Conservation (phyloP, 1,284 basidiomycete species). For the Tylopilus sp. region DNA sequence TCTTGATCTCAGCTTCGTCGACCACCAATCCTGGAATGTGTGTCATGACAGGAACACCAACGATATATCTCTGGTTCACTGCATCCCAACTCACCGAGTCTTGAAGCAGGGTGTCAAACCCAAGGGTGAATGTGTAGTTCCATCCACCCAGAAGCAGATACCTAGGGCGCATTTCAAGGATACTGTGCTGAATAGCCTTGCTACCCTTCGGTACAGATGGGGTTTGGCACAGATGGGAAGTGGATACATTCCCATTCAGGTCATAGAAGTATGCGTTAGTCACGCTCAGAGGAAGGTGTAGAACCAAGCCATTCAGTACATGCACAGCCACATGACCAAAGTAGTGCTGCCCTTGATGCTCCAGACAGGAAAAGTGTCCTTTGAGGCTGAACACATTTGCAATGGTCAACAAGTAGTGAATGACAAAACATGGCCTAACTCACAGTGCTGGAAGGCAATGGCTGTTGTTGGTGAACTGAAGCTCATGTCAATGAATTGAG, state of each 20-base stretch:
- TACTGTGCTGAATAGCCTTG: conserved; percentile 60
- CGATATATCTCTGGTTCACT: conserved; percentile 65
- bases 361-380: conserved; percentile 93
- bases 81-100: conserved; percentile 73
- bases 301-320: conserved; percentile 69
- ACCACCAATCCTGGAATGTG: conserved; percentile 81
- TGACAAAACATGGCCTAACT: conserved; percentile 2
- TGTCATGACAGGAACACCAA: conserved; percentile 88
- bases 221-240: conserved; percentile 79
- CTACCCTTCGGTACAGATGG: conserved; percentile 65
- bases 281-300: conserved; percentile 84
- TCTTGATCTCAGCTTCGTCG: conserved; percentile 77
- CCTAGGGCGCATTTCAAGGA: conserved; percentile 84
- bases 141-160: conserved; percentile 96
- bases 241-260: conserved; percentile 94
- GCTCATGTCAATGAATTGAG: no score
- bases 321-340: conserved; percentile 73
- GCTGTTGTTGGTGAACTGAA: no score
- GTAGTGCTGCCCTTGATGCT: conserved; percentile 78
- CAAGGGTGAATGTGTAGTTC: conserved; percentile 95
- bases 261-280: conserved; percentile 88
- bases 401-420: conserved; percentile 10
- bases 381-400: conserved; percentile 67
- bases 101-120: conserved; percentile 86
- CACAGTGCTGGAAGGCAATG: no score